Evolutionary conservation across 2,329 filamentous ascomycete genomes (phyloP), one percentile per base, ranked within the genome.

Genomic region (Colletotrichum tamarilloi): DNA sequence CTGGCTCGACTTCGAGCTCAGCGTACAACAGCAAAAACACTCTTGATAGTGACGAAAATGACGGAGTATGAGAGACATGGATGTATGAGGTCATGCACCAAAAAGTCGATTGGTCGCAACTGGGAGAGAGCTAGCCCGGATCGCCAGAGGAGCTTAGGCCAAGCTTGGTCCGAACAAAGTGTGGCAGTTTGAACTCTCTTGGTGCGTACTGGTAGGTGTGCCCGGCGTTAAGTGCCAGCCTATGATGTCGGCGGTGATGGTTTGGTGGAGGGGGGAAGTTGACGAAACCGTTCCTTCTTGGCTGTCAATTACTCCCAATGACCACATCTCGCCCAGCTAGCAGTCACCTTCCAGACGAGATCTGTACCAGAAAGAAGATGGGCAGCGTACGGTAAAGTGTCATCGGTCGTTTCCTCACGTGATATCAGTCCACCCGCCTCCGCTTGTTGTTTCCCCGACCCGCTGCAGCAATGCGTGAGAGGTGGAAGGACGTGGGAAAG

Each of bases 391-490:
- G 42, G 42, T 22, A 22, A 22, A 22, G 42, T 22, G 7, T n/a
- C 42, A 49, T 22, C 19, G 3, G 57, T 22, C 16, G 19, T 9
- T 24, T 12, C 19, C 42, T 72, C 64, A 72, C 68, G 68, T 72
- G 68, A 72, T 56, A 79, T 81, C 82, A 84, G 79, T 78, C 79
- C 77, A 77, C 75, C 75, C 42, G 9, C 35, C 38, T 35, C 32
- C 46, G 57, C 67, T 59, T 22, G 46, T 49, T 59, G 57, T 63
- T 73, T 56, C 46, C 66, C 55, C 60, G 57, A 72, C 63, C 68
- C 57, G 38, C 64, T n/a, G 19, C 52, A 22, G 16, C 53, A 56
- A 53, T 52, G 58, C 16, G 42, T 56, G 32, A 35, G 32, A 35
- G 42, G 30, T 46, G 55, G 38, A 42, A 42, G 19, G 14, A 19